These are phyloP conservation scores for Chalaropsis ovoidea DNA, from an alignment of 2,329 filamentous ascomycete species.

Conservation along the genomic window DNA sequence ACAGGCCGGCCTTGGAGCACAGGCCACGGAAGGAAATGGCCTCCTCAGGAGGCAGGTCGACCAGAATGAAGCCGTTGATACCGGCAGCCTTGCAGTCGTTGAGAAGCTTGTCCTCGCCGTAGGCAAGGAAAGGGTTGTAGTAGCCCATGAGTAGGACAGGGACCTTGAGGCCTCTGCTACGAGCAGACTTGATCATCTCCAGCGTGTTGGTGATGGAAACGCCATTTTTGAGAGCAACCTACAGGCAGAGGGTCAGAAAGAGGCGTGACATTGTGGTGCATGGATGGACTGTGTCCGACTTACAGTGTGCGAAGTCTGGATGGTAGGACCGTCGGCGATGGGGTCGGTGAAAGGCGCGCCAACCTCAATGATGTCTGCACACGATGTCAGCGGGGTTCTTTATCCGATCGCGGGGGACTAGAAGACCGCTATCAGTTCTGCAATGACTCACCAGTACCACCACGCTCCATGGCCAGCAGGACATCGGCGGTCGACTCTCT, in stretches of 20 bases:
- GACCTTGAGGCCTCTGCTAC: constrained; percentile 63
- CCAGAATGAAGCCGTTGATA: constrained; percentile 93
- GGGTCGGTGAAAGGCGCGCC: constrained; percentile 96
- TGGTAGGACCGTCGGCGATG: constrained; percentile 93
- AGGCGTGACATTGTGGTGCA: constrained; percentile 22
- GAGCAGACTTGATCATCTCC: constrained; percentile 71
- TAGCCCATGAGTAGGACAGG: constrained; percentile 96
- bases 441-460: constrained; percentile 51
- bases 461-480: constrained; percentile 80
- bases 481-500: constrained; percentile 74
- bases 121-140: constrained; percentile 91
- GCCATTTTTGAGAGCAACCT: constrained; percentile 69
- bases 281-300: constrained; percentile 26
- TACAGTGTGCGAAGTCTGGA: constrained; percentile 83
- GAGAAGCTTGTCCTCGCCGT: constrained; percentile 83
- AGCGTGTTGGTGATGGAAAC: constrained; percentile 73
- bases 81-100: constrained; percentile 74
- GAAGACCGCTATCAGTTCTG: constrained; percentile 36
- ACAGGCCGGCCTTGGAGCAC: constrained; percentile 70
- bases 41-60: constrained; percentile 91
- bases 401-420: background rate
- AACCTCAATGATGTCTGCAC: constrained; percentile 75
- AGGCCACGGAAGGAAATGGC: constrained; percentile 81
- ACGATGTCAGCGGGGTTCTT: background rate
- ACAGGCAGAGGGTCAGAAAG: constrained; percentile 27